A percentile compares a stretch with the other conserved stretches of the same genome.
Evolutionary conservation across 257 asterid genomes (phyloP).

Genomic region (Phtheirospermum japonicum): DNA sequence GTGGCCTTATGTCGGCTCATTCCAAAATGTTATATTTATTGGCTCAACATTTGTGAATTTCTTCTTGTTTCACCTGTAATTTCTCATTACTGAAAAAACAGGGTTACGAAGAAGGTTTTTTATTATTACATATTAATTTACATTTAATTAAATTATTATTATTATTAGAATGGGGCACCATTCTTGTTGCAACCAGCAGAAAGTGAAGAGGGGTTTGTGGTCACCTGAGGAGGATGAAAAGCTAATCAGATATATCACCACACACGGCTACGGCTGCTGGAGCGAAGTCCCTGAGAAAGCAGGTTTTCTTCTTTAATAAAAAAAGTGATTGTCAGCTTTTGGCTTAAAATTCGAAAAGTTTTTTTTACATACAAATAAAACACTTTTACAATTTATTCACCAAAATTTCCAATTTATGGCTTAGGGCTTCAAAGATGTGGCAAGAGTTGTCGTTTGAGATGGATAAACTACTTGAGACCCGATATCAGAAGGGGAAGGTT

Average conservation of each 20-base stretch:
- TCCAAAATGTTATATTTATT: slow-evolving; percentile 9
- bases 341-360: too few relatives aligned
- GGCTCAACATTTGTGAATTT: background rate
- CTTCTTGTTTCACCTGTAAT: slow-evolving; percentile 2
- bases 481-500: slow-evolving; percentile 92
- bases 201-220: slow-evolving; percentile 98
- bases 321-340: background rate
- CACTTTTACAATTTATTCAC: too few relatives aligned
- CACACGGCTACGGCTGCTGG: slow-evolving; percentile 97
- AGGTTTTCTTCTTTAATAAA: slow-evolving; percentile 37
- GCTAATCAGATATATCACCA: slow-evolving; percentile 65
- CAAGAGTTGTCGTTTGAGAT: slow-evolving; percentile 84
- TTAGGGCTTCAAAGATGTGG: slow-evolving; percentile 94
- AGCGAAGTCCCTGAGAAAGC: slow-evolving; percentile 99
- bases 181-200: slow-evolving; percentile 98
- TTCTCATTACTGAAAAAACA: background rate
- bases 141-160: background rate
- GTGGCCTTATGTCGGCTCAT: slow-evolving; percentile 39
- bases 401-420: too few relatives aligned
- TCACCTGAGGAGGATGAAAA: slow-evolving; percentile 97
- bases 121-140: slow-evolving; percentile 7
- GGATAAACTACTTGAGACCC: slow-evolving; percentile 95
- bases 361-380: too few relatives aligned
- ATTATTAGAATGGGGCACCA: slow-evolving; percentile 76
- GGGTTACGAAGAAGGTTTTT: background rate